phyloP scores from a whole-genome alignment of 2,329 filamentous ascomycete species.

The Talaromyces atroroseus region DNA sequence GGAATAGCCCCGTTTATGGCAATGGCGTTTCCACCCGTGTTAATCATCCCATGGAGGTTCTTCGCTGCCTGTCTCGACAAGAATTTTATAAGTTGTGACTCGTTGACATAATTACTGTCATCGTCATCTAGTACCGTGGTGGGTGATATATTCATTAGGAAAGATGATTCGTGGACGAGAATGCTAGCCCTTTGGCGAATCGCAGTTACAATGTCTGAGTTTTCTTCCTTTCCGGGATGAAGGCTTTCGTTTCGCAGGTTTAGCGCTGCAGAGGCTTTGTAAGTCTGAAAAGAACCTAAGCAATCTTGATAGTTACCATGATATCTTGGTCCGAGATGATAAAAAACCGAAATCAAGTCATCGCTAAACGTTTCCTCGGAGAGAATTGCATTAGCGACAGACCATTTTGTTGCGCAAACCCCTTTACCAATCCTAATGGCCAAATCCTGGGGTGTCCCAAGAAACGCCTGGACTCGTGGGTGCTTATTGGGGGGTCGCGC shows the following conservation, averaged over 20 bases:
- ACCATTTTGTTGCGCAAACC: slow-evolving; percentile 74
- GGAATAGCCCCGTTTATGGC: slow-evolving; percentile 85
- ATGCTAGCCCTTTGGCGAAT: slow-evolving; percentile 79
- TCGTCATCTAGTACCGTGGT: slow-evolving; percentile 75
- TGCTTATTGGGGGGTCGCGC: slow-evolving; percentile 48
- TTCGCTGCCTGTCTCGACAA: slow-evolving; percentile 67
- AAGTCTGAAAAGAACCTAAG: slow-evolving; percentile 92
- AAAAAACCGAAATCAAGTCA: slow-evolving; percentile 85
- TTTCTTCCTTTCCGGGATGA: slow-evolving; percentile 82
- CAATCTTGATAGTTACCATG: slow-evolving; percentile 96
- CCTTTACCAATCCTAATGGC: slow-evolving; percentile 69
- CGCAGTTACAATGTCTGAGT: slow-evolving; percentile 83
- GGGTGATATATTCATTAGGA: slow-evolving; percentile 78
- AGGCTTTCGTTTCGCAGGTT: slow-evolving; percentile 88
- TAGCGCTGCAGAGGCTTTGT: slow-evolving; percentile 82
- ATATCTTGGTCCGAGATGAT: slow-evolving; percentile 82
- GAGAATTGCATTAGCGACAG: slow-evolving; percentile 80
- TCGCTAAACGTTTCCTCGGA: slow-evolving; percentile 85
- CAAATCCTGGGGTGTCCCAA: slow-evolving; percentile 86
- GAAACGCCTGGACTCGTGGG: slow-evolving; percentile 75
- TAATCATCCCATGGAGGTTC: slow-evolving; percentile 63
- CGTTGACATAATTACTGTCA: slow-evolving; percentile 64
- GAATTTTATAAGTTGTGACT: slow-evolving; percentile 68
- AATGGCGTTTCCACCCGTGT: slow-evolving; percentile 68
- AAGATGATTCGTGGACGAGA: slow-evolving; percentile 72